Percentiles rank a stretch among this genome's conserved stretches.
Evolutionary conservation across 495 filamentous ascomycete species (phyloP).

Genomic region (Aspergillus ellipticus): DNA sequence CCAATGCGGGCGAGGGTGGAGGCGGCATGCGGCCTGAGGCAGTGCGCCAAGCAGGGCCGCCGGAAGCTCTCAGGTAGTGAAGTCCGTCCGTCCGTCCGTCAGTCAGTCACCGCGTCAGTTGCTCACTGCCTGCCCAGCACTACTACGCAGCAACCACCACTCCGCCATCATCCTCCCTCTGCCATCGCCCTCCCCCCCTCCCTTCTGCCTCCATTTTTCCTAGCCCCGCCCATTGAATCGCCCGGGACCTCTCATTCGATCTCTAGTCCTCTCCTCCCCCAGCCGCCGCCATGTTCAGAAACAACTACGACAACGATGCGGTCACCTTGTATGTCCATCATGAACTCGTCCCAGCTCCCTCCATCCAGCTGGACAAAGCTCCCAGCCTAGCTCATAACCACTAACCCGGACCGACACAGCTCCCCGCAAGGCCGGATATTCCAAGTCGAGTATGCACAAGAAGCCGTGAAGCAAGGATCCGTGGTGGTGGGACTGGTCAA

Average conservation of each 20-base stretch:
- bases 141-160: conserved; percentile 2
- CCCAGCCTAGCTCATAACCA: conserved; percentile 15
- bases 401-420: conserved; percentile 45
- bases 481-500: conserved; percentile 94
- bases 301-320: conserved; percentile 99
- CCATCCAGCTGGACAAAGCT: conserved; percentile 13
- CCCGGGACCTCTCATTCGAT: neutral
- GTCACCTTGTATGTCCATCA: conserved; percentile 94
- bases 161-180: neutral
- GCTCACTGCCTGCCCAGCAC: conserved; percentile 19
- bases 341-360: conserved; percentile 32
- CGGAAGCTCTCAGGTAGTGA: neutral
- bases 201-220: conserved; percentile 2
- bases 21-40: neutral
- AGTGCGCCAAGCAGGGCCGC: neutral
- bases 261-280: conserved; percentile 5
- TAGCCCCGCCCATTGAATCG: neutral
- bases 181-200: conserved; percentile 12
- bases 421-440: conserved; percentile 99
- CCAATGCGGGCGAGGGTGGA: neutral
- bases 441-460: conserved; percentile 97
- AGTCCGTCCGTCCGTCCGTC: neutral
- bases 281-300: conserved; percentile 80
- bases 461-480: conserved; percentile 98
- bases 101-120: conserved; percentile 21